Evolutionary conservation across 108 stramenopile species (phyloP).

Genomic region (Epipyxis sp.): DNA sequence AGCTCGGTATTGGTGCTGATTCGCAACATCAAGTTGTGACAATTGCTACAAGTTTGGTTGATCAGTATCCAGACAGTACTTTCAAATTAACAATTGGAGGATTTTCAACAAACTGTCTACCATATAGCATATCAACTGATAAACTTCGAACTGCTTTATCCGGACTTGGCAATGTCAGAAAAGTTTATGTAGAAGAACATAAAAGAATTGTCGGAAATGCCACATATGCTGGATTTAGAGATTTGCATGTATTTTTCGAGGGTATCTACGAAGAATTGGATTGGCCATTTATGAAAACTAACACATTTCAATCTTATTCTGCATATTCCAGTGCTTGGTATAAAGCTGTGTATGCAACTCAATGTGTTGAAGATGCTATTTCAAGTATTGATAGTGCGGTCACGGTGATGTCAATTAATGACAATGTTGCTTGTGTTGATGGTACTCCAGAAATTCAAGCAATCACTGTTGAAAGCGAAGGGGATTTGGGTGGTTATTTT

Average conservation of each 20-base stretch:
- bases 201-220: background rate
- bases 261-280: background rate
- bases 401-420: slow-evolving; percentile 26
- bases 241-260: slow-evolving; percentile 20
- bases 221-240: background rate
- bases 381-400: background rate
- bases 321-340: too few species aligned
- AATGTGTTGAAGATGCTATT: background rate
- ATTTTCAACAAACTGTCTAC: background rate
- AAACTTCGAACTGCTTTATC: background rate
- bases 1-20: slow-evolving; percentile 5
- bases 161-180: background rate
- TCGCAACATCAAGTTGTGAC: slow-evolving; percentile 15
- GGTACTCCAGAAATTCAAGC: slow-evolving; percentile 41
- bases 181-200: background rate
- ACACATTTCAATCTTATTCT: background rate
- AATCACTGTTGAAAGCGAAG: slow-evolving; percentile 38
- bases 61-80: background rate
- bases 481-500: slow-evolving; percentile 35
- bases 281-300: slow-evolving; percentile 13
- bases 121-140: background rate
- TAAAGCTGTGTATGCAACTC: background rate
- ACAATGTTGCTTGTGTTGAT: slow-evolving; percentile 24
- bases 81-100: background rate
- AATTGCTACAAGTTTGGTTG: background rate